Conservation (phyloP, 352 stramenopile genomes). For the Phytopythium sindhum region DNA sequence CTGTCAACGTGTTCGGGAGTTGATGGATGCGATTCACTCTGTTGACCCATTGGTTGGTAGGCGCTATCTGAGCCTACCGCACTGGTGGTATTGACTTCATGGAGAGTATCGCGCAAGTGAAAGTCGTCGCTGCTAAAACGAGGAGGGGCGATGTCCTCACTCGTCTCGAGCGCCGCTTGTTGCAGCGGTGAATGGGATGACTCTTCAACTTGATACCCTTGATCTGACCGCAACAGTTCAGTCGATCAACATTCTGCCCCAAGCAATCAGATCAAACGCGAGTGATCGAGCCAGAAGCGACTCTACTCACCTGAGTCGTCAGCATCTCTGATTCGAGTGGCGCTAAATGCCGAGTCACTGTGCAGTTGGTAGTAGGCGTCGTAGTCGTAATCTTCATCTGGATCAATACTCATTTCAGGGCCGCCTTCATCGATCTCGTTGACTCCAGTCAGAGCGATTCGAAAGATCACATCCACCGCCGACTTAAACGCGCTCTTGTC, state of each 20-base stretch:
- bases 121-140: not conserved
- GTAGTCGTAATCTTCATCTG: not conserved
- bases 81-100: too few relatives aligned
- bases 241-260: not conserved
- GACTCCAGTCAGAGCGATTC: slow-evolving; percentile 35
- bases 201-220: not conserved
- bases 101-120: not conserved
- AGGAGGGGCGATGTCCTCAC: not conserved
- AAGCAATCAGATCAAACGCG: not conserved
- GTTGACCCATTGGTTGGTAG: not conserved
- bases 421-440: slow-evolving; percentile 5
- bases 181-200: not conserved
- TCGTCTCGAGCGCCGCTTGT: not conserved
- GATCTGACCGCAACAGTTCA: not conserved
- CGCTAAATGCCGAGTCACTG: not conserved
- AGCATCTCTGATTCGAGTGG: not conserved
- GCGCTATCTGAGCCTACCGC: not conserved
- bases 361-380: not conserved
- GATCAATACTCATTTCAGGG: not conserved
- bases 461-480: slow-evolving; percentile 27
- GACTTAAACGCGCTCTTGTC: slow-evolving; percentile 21
- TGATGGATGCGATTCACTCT: not conserved
- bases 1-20: not conserved
- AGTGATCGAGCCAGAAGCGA: not conserved
- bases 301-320: not conserved